phyloP scores from a whole-genome alignment of 2,329 filamentous ascomycete genomes.

The Aspergillus aculeatinus region DNA sequence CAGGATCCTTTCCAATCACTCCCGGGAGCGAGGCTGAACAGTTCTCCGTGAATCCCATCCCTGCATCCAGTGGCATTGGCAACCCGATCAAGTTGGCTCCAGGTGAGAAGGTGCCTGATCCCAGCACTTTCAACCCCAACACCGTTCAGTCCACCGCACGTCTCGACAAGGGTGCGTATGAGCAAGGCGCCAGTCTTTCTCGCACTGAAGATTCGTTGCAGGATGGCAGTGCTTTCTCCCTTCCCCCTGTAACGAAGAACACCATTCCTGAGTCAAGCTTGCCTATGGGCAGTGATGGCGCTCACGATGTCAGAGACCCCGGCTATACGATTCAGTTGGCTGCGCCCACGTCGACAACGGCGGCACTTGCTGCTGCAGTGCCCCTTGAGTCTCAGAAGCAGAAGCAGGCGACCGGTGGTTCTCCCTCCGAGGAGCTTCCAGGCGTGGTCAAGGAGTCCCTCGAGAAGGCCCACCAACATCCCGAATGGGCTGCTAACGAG shows the following conservation, averaged over 20 bases:
- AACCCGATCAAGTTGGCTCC: constrained; percentile 80
- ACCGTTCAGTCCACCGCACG: constrained; percentile 65
- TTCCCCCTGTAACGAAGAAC: constrained; percentile 59
- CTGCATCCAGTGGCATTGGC: constrained; percentile 58
- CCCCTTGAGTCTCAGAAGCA: constrained; percentile 42
- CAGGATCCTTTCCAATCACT: constrained; percentile 72
- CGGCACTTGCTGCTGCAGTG: constrained; percentile 45
- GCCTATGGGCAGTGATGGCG: constrained; percentile 58
- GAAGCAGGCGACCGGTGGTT: constrained; percentile 19
- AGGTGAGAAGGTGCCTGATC: constrained; percentile 75
- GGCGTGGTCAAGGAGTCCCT: constrained; percentile 48
- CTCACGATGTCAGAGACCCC: constrained; percentile 49
- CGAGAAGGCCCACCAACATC: constrained; percentile 55
- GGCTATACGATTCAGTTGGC: constrained; percentile 54
- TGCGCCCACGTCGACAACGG: constrained; percentile 49
- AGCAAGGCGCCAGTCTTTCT: constrained; percentile 62
- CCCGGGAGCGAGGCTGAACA: constrained; percentile 54
- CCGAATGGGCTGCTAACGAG: constrained; percentile 70
- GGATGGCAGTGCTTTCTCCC: constrained; percentile 44
- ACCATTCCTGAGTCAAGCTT: constrained; percentile 82
- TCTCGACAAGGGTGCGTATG: constrained; percentile 81
- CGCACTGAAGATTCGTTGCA: constrained; percentile 38
- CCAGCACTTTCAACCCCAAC: constrained; percentile 62
- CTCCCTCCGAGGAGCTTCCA: constrained; percentile 38
- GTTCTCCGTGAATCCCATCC: constrained; percentile 56